phyloP scores from a whole-genome alignment of 805 yeast species.

The Yamadazyma sp. region DNA sequence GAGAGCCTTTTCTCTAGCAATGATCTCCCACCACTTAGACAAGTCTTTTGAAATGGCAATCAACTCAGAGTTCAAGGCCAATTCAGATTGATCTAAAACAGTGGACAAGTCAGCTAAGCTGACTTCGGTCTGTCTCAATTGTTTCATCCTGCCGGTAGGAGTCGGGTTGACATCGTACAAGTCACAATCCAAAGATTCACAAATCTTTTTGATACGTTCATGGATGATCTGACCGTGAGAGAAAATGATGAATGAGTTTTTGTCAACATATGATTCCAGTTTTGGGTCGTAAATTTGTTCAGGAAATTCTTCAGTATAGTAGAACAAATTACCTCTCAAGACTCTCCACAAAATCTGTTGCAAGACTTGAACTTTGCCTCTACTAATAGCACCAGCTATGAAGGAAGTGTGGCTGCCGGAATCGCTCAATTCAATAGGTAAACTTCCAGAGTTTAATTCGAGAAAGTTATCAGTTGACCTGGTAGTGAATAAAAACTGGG shows the following conservation, averaged over 20 bases:
- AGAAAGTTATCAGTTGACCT: slow-evolving; percentile 39
- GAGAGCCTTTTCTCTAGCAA: slow-evolving; percentile 78
- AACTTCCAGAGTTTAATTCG: slow-evolving; percentile 28
- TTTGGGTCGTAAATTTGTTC: slow-evolving; percentile 66
- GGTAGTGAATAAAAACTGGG: slow-evolving; percentile 62
- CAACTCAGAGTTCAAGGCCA: slow-evolving; percentile 74
- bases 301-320: slow-evolving; percentile 70
- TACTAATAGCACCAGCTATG: slow-evolving; percentile 79
- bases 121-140: slow-evolving; percentile 25
- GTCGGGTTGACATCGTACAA: slow-evolving; percentile 58
- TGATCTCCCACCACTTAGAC: slow-evolving; percentile 62
- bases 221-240: slow-evolving; percentile 84
- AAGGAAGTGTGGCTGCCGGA: slow-evolving; percentile 38
- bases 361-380: slow-evolving; percentile 65
- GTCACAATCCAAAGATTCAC: slow-evolving; percentile 87
- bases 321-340: slow-evolving; percentile 85
- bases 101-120: slow-evolving; percentile 35
- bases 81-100: slow-evolving; percentile 43
- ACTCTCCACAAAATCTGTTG: slow-evolving; percentile 90
- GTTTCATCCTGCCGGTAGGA: slow-evolving; percentile 28
- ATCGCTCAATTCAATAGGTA: slow-evolving; percentile 30
- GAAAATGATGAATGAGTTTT: slow-evolving; percentile 83
- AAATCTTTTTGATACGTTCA: slow-evolving; percentile 72
- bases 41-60: slow-evolving; percentile 74
- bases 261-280: slow-evolving; percentile 56